Evolutionary conservation across 2,329 filamentous ascomycete genomes (phyloP).

Genomic region (Aspergillus floridensis): DNA sequence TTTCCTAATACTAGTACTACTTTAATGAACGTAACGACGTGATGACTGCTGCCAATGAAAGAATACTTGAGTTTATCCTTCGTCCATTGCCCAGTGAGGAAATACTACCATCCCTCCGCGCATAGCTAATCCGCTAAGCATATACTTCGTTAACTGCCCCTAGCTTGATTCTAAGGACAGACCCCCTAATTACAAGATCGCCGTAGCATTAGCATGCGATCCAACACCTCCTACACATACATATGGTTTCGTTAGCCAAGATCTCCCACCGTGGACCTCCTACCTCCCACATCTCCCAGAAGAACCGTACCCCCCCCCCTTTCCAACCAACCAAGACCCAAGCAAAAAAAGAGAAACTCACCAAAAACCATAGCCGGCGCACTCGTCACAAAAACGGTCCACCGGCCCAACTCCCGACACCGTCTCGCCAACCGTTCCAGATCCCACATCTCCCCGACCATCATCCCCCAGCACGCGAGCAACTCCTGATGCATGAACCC

Average conservation of each 20-base stretch:
- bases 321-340: no score
- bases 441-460: slow-evolving; percentile 48
- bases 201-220: slow-evolving; percentile 34
- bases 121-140: not conserved
- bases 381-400: slow-evolving; percentile 45
- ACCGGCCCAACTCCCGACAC: slow-evolving; percentile 38
- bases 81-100: no score
- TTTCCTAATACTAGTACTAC: not conserved
- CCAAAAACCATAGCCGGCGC: slow-evolving; percentile 42
- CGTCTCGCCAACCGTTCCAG: slow-evolving; percentile 37
- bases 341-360: slow-evolving; percentile 18
- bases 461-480: slow-evolving; percentile 45
- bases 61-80: no score
- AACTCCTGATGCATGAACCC: slow-evolving; percentile 41
- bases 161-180: no score
- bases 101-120: not conserved
- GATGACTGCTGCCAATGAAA: slow-evolving; percentile 2
- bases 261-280: not conserved
- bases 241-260: not conserved
- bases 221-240: slow-evolving; percentile 29
- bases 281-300: not conserved
- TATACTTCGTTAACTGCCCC: no score
- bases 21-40: slow-evolving; percentile 14
- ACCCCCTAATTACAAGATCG: slow-evolving; percentile 24
- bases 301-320: not conserved